Conservation (phyloP, 2,329 filamentous ascomycete species). For the Pseudodiploospora longispora region DNA sequence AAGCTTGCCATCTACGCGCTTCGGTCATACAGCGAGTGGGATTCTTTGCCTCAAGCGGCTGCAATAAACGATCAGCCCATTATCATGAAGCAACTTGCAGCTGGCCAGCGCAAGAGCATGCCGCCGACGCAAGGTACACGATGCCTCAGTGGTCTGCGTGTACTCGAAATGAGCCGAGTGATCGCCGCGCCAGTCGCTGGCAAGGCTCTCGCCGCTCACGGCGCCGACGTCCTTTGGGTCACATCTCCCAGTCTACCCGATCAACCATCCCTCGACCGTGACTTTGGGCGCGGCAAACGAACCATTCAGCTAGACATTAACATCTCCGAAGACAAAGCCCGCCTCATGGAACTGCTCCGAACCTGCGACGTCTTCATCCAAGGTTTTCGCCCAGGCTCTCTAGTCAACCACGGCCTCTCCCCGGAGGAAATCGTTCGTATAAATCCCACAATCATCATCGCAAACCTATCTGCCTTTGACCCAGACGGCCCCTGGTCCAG, state of each 20-base stretch:
- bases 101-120: conserved; percentile 4
- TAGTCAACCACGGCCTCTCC: conserved; percentile 32
- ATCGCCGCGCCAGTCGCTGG: conserved; percentile 64
- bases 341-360: conserved; percentile 47
- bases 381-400: conserved; percentile 53
- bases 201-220: conserved; percentile 60
- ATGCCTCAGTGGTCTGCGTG: conserved; percentile 52
- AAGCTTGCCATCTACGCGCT: conserved; percentile 40
- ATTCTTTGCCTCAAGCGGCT: conserved; percentile 36
- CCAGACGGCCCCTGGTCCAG: conserved; percentile 31
- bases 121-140: neutral
- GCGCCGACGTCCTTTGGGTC: conserved; percentile 62
- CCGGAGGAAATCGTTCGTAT: conserved; percentile 26
- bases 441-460: conserved; percentile 39
- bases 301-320: conserved; percentile 54
- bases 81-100: conserved; percentile 25
- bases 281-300: conserved; percentile 60
- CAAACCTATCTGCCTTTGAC: conserved; percentile 46
- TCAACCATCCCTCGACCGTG: conserved; percentile 57
- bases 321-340: conserved; percentile 34
- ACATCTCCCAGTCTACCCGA: conserved; percentile 56
- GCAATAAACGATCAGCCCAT: conserved; percentile 40
- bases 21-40: conserved; percentile 43
- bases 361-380: conserved; percentile 56
- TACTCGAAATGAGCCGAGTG: conserved; percentile 64